phyloP scores from a whole-genome alignment of 306 rosid species.

The Rosa rugosa region DNA sequence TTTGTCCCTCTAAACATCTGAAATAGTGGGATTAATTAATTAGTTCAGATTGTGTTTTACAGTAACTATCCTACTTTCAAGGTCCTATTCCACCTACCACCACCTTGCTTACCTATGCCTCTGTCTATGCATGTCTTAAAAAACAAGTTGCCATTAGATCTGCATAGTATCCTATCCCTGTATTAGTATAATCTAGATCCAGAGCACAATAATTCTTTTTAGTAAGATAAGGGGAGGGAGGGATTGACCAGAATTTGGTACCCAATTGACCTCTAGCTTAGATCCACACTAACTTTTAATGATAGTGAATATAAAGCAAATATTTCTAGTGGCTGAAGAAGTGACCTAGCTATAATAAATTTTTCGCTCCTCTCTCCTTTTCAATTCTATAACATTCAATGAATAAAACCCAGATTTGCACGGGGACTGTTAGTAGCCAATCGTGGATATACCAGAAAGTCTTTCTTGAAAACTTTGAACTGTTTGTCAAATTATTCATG shows the following conservation, averaged over 20 bases:
- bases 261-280: neutral
- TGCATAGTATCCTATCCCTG: neutral
- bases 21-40: no score
- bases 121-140: neutral
- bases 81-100: neutral
- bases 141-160: neutral
- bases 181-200: neutral
- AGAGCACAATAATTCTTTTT: neutral
- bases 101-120: neutral
- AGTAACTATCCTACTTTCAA: neutral
- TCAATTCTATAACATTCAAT: neutral
- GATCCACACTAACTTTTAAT: neutral
- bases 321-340: neutral
- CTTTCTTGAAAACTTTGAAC: neutral
- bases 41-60: neutral
- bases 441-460: constrained; percentile 1
- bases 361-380: neutral
- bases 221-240: neutral
- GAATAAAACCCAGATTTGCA: constrained; percentile 2
- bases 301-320: neutral
- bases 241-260: neutral
- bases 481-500: neutral
- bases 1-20: no score
- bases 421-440: neutral
- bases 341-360: neutral